These are phyloP conservation scores for Nemania sp. DNA, from an alignment of 2,329 filamentous ascomycete genomes.

Conservation along the genomic window DNA sequence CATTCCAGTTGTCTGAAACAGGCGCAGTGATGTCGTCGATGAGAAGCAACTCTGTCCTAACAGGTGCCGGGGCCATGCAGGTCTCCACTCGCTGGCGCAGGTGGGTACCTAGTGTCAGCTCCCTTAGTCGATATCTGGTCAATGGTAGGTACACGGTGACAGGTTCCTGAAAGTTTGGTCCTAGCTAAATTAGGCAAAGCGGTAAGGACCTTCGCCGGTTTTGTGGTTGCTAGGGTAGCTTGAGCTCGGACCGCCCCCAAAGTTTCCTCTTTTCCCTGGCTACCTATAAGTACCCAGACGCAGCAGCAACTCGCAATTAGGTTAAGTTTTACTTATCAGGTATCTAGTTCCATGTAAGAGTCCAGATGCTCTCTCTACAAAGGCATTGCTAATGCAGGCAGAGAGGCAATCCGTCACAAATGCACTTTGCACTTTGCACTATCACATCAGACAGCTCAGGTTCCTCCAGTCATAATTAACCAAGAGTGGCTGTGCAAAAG, in stretches of 20 bases:
- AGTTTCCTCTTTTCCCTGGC: neutral
- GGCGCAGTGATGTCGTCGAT: constrained; percentile 27
- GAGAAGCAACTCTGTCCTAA: constrained; percentile 8
- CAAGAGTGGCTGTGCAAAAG: constrained; percentile 46
- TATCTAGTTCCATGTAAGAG: too few species aligned
- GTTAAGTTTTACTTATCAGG: too few species aligned
- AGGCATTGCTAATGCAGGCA: neutral
- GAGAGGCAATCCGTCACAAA: constrained; percentile 15
- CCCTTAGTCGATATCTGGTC: neutral
- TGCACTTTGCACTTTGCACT: constrained; percentile 29
- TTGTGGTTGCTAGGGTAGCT: neutral
- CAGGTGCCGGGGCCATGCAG: constrained; percentile 1
- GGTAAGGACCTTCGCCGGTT: constrained; percentile 8
- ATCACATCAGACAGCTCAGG: neutral
- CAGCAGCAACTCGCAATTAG: too few species aligned
- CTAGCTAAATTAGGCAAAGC: constrained; percentile 1
- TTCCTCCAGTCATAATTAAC: constrained; percentile 27
- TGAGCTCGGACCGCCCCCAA: too few species aligned
- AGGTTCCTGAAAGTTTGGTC: neutral
- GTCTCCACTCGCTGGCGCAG: neutral
- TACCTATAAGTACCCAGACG: neutral
- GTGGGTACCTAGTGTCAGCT: neutral
- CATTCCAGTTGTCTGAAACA: constrained; percentile 19
- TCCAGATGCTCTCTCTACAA: too few species aligned
- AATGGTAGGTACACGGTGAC: constrained; percentile 9